Evolutionary conservation across 225 moss, liverwort and hornwort species (phyloP).

Genomic region (Lunularia cruciata): DNA sequence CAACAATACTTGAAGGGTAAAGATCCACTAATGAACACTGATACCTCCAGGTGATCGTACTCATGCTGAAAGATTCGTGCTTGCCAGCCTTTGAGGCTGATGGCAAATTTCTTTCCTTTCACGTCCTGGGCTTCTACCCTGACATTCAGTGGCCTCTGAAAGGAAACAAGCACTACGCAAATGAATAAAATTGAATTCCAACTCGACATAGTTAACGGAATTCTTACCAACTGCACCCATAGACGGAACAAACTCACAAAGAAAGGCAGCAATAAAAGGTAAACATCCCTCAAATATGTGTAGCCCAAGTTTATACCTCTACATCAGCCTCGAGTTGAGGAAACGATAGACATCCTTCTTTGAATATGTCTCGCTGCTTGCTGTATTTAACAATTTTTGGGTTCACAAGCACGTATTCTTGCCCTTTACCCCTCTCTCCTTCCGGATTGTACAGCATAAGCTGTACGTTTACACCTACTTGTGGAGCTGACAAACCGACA

Average conservation of each 20-base stretch:
- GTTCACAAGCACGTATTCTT: slow-evolving; percentile 82
- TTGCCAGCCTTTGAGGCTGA: slow-evolving; percentile 87
- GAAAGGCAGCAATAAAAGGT: neutral
- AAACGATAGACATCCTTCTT: slow-evolving; percentile 88
- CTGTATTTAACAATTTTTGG: slow-evolving; percentile 91
- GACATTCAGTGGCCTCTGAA: slow-evolving; percentile 69
- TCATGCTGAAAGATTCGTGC: slow-evolving; percentile 93
- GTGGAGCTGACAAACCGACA: slow-evolving; percentile 88
- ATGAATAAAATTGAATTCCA: neutral
- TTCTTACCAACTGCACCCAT: neutral
- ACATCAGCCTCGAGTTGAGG: slow-evolving; percentile 53
- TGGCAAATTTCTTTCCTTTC: slow-evolving; percentile 79
- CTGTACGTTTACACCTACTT: slow-evolving; percentile 86
- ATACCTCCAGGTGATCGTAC: slow-evolving; percentile 97
- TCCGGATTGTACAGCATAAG: slow-evolving; percentile 93
- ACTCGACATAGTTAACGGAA: neutral
- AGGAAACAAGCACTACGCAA: neutral
- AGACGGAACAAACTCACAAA: neutral
- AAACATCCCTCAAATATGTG: neutral
- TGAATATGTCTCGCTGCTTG: slow-evolving; percentile 65
- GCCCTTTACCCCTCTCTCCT: slow-evolving; percentile 71
- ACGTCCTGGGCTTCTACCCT: slow-evolving; percentile 89
- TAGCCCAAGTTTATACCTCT: slow-evolving; percentile 26
- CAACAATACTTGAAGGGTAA: too few species aligned
- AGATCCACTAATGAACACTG: too few species aligned